Percentiles rank a stretch among this genome's conserved stretches.
These are phyloP conservation scores for Diplodia scrobiculata DNA, from an alignment of 2,329 filamentous ascomycete genomes.

Conservation along the genomic window DNA sequence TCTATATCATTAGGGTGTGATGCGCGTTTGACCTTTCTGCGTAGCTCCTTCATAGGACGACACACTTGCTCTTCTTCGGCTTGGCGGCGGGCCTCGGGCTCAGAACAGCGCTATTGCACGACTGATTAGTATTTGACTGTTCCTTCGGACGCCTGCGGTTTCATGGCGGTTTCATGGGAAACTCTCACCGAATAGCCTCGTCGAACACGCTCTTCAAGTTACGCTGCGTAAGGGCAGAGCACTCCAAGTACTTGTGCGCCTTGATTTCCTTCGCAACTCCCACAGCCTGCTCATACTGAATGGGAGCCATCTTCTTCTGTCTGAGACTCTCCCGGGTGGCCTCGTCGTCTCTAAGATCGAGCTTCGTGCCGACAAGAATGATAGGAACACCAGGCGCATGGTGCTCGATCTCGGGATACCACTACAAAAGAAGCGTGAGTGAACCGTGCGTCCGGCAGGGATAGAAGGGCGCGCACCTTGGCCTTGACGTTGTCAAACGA, in stretches of 20 bases:
- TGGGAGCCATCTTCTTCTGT: slow-evolving; percentile 94
- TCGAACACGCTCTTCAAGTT: slow-evolving; percentile 99
- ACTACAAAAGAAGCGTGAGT: slow-evolving; percentile 58
- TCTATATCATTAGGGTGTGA: slow-evolving; percentile 27
- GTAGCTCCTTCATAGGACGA: slow-evolving; percentile 36
- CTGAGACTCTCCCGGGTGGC: slow-evolving; percentile 78
- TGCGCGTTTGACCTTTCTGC: slow-evolving; percentile 23
- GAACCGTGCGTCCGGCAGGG: slow-evolving; percentile 26
- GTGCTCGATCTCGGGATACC: slow-evolving; percentile 96
- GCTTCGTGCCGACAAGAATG: slow-evolving; percentile 94
- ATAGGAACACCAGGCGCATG: slow-evolving; percentile 94
- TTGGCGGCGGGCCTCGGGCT: slow-evolving; percentile 43
- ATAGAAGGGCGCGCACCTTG: slow-evolving; percentile 67
- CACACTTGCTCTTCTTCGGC: slow-evolving; percentile 38
- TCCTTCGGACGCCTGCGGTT: not conserved
- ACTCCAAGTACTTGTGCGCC: slow-evolving; percentile 97
- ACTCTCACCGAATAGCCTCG: slow-evolving; percentile 87
- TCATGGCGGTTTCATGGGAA: not conserved
- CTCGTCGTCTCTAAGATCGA: slow-evolving; percentile 89
- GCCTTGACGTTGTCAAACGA: slow-evolving; percentile 99
- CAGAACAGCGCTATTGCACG: slow-evolving; percentile 43
- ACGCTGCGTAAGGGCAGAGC: slow-evolving; percentile 92
- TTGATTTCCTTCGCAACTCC: slow-evolving; percentile 89
- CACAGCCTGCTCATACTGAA: slow-evolving; percentile 89
- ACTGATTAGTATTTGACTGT: slow-evolving; percentile 4